A percentile compares a stretch with the other conserved stretches of the same genome.
phyloP scores from a whole-genome alignment of 2,329 filamentous ascomycete genomes.

The Biscogniauxia mediterranea region DNA sequence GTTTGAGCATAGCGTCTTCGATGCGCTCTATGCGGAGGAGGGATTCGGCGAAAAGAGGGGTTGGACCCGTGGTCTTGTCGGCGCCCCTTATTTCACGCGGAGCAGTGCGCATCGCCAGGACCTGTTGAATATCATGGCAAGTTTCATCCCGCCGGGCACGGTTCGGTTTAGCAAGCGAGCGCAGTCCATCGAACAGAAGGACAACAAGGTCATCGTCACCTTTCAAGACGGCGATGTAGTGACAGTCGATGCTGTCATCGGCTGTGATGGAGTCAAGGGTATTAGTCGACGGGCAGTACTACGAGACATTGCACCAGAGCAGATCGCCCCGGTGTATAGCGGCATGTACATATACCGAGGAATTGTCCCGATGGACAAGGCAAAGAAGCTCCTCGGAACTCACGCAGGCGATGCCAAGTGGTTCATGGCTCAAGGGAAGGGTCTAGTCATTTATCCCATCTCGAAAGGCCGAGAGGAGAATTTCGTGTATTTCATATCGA shows the following conservation, averaged over 20 bases:
- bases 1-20: slow-evolving; percentile 40
- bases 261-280: slow-evolving; percentile 30
- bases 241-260: slow-evolving; percentile 24
- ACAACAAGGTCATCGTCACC: slow-evolving; percentile 20
- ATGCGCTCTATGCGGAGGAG: slow-evolving; percentile 39
- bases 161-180: slow-evolving; percentile 29
- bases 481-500: slow-evolving; percentile 25
- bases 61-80: slow-evolving; percentile 37
- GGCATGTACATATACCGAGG: slow-evolving; percentile 32
- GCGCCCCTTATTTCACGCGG: slow-evolving; percentile 36
- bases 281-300: slow-evolving; percentile 25
- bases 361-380: slow-evolving; percentile 29
- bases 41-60: slow-evolving; percentile 38
- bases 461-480: slow-evolving; percentile 27
- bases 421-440: slow-evolving; percentile 27
- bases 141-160: slow-evolving; percentile 27
- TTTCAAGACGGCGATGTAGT: slow-evolving; percentile 24
- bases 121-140: slow-evolving; percentile 42
- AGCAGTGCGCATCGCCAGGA: slow-evolving; percentile 42
- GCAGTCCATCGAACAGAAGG: slow-evolving; percentile 21
- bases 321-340: slow-evolving; percentile 28
- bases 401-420: slow-evolving; percentile 31
- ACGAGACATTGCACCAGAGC: slow-evolving; percentile 22
- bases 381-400: slow-evolving; percentile 25
- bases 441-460: slow-evolving; percentile 26